Conservation (phyloP, 306 rosid species). For the Abrus pulchellus region DNA sequence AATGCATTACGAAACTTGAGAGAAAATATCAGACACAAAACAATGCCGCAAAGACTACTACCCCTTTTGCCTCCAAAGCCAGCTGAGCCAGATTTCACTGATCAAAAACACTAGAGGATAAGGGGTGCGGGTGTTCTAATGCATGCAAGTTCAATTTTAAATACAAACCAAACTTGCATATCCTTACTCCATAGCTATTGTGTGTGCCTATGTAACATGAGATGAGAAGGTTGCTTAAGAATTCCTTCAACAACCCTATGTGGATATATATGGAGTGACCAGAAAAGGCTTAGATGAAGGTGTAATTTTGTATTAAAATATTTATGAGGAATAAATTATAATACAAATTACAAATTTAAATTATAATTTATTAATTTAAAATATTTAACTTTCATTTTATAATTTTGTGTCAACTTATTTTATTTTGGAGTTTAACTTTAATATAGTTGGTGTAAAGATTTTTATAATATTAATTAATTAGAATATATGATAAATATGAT, state of each 20-base stretch:
- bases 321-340: too few relatives aligned
- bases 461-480: too few relatives aligned
- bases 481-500: too few relatives aligned
- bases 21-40: conserved; percentile 41
- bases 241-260: background rate
- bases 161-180: conserved; percentile 14
- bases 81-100: conserved; percentile 70
- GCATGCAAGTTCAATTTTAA: background rate
- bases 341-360: too few relatives aligned
- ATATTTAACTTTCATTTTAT: too few relatives aligned
- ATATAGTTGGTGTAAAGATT: too few relatives aligned
- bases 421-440: too few relatives aligned
- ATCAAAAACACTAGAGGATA: conserved; percentile 31
- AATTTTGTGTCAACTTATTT: too few relatives aligned
- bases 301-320: background rate
- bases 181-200: background rate
- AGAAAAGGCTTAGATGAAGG: background rate
- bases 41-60: conserved; percentile 51
- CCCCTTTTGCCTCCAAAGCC: conserved; percentile 76
- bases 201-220: background rate
- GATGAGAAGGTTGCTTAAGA: background rate
- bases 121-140: background rate
- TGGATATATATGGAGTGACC: background rate
- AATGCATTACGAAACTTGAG: conserved; percentile 48
- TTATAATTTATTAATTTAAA: too few relatives aligned